Conservation (phyloP, 495 filamentous ascomycete genomes). For the Daldinia concentrica region DNA sequence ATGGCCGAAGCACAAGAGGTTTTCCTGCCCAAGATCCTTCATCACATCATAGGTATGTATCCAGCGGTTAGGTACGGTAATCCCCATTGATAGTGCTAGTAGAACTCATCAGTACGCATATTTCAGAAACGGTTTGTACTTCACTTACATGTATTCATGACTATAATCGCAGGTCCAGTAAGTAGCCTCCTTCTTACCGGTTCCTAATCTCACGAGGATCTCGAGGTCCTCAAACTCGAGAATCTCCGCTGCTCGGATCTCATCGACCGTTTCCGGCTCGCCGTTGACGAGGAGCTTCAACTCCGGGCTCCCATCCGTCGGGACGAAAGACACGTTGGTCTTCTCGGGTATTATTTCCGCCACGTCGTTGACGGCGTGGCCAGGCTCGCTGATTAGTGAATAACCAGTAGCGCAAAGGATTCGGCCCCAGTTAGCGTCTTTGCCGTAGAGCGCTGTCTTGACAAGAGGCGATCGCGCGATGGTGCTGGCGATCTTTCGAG, state of each 20-base stretch:
- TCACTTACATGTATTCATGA: constrained; percentile 83
- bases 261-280: constrained; percentile 93
- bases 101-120: constrained; percentile 4
- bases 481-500: constrained; percentile 77
- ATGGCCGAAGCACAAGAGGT: background rate
- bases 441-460: constrained; percentile 95
- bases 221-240: constrained; percentile 87
- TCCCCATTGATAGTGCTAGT: constrained; percentile 40
- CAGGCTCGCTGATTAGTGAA: constrained; percentile 72
- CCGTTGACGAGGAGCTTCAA: constrained; percentile 88
- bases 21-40: background rate
- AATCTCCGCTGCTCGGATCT: constrained; percentile 84
- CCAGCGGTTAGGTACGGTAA: constrained; percentile 27
- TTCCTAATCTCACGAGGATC: constrained; percentile 78
- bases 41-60: background rate
- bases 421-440: constrained; percentile 97
- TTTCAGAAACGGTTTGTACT: background rate
- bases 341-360: constrained; percentile 77
- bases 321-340: constrained; percentile 92
- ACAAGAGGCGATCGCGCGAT: constrained; percentile 96
- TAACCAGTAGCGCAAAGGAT: constrained; percentile 96
- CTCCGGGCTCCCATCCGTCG: constrained; percentile 80
- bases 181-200: constrained; percentile 75
- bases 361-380: constrained; percentile 63
- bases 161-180: constrained; percentile 99